Base-by-base conservation (phyloP, 352 stramenopile species). In the Phytophthora lateralis region DNA sequence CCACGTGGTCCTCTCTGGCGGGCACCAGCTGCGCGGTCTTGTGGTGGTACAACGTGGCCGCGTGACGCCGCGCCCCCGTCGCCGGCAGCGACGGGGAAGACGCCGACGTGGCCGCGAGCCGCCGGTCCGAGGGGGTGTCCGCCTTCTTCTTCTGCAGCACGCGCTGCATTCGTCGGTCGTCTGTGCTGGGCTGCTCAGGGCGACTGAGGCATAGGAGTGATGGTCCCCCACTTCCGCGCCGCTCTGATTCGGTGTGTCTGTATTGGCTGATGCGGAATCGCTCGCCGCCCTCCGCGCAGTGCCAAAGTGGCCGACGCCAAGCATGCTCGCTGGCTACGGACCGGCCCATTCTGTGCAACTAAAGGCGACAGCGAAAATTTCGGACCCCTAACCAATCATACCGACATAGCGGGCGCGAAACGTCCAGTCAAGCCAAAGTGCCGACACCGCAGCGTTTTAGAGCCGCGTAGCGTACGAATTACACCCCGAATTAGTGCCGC, bases 361-460 rank as follows among this genome's bases (percentile, higher is more conserved):
- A 54, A 56, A 44, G 59, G 59, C 64, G 62, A 47, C 60, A 41
- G 46, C 62, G 66, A 90, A 90, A 90, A 68, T 90, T 90, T 90
- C 78, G 82, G 26, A 83, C 48, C 78, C 80, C 80, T 88, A 90
- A 69, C 69, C 77, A 41, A 71, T 63, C 37, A 30, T 0, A 30
- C 26, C 26, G 26, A 30, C 26, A 30, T 30, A 30, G 55, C 41
- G 34, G 42, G 27, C 17, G 10, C 30, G 50, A 66, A 66, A 68
- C 60, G 45, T 52, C 43, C 27, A 50, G 43, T 61, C 43, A 60
- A 66, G 55, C 46, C 48, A 38, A 66, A 56, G 51, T 56, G 59
- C 54, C 43, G 20, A 51, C 29, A 7, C 37, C 44, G 44, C 43
- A 20, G 10, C 24, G 44, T 48, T 65, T 65, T 65, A 20, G 45